A percentile compares a stretch with the other conserved stretches of the same genome.
These are phyloP conservation scores for Colletotrichum acutatum DNA, from an alignment of 2,329 filamentous ascomycete species.

Conservation along the genomic window DNA sequence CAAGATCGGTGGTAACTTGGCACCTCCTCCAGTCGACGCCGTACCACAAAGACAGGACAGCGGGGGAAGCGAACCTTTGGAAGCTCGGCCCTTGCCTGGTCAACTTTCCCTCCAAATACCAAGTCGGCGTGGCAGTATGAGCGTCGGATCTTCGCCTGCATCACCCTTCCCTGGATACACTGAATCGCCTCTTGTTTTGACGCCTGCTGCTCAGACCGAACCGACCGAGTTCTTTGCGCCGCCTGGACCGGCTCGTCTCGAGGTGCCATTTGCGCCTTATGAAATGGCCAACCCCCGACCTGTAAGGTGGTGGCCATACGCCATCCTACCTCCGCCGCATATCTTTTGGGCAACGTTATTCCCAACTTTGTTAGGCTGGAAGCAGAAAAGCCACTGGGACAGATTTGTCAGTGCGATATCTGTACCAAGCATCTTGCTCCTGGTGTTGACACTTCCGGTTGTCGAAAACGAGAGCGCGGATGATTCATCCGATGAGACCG, in stretches of 20 bases:
- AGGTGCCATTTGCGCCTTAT: conserved; percentile 59
- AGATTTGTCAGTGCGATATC: conserved; percentile 84
- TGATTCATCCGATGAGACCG: conserved; percentile 51
- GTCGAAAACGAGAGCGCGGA: conserved; percentile 77
- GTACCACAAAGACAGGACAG: conserved; percentile 20
- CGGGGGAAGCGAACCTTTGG: conserved; percentile 5
- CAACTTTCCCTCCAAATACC: conserved; percentile 60
- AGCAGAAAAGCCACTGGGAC: conserved; percentile 84
- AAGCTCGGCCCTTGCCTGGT: conserved; percentile 13
- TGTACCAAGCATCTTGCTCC: conserved; percentile 88
- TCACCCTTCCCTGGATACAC: conserved; percentile 77
- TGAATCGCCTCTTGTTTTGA: conserved; percentile 64
- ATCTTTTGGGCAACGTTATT: conserved; percentile 81
- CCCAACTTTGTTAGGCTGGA: conserved; percentile 87
- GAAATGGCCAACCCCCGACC: conserved; percentile 53
- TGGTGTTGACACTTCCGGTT: conserved; percentile 91
- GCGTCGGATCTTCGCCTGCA: conserved; percentile 58
- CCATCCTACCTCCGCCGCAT: conserved; percentile 76
- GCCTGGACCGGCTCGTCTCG: conserved; percentile 51
- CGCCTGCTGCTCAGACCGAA: conserved; percentile 52
- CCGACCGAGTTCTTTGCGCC: conserved; percentile 68
- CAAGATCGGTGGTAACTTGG: conserved; percentile 53
- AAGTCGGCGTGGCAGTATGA: conserved; percentile 53
- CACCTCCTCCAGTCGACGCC: conserved; percentile 50
- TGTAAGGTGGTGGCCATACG: conserved; percentile 85